Evolutionary conservation across 2,329 filamentous ascomycete genomes (phyloP).

Genomic region (Cytospora leucostoma): DNA sequence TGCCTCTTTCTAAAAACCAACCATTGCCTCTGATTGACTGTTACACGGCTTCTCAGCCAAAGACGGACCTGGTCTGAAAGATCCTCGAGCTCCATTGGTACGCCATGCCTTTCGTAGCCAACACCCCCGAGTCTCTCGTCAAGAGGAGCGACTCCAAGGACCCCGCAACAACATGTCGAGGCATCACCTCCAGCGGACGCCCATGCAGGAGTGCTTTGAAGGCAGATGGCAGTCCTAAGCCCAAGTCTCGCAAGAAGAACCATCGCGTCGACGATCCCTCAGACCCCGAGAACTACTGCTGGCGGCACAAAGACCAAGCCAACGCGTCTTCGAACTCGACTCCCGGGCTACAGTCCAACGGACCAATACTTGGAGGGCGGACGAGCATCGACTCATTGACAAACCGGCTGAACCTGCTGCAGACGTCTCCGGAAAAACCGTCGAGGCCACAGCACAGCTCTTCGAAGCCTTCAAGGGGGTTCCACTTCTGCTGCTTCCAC

Average conservation of each 20-base stretch:
- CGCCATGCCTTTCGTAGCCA: constrained; percentile 64
- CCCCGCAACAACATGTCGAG: constrained; percentile 80
- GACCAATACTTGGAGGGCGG: constrained; percentile 62
- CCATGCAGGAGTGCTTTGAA: constrained; percentile 74
- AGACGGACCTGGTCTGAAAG: constrained; percentile 20
- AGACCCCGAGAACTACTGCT: constrained; percentile 76
- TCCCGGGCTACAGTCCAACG: constrained; percentile 46
- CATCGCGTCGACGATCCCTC: constrained; percentile 51
- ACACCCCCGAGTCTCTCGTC: constrained; percentile 80
- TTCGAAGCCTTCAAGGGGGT: constrained; percentile 36
- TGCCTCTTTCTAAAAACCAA: not conserved
- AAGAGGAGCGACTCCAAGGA: constrained; percentile 83
- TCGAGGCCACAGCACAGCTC: constrained; percentile 24
- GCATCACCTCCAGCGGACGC: constrained; percentile 78
- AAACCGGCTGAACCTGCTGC: constrained; percentile 74
- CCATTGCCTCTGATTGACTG: not conserved
- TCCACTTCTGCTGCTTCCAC: constrained; percentile 54
- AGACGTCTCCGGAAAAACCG: constrained; percentile 48
- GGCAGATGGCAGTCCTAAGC: constrained; percentile 44
- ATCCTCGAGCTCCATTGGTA: constrained; percentile 27
- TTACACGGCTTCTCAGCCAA: not conserved
- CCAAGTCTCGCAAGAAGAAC: constrained; percentile 34
- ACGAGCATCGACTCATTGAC: constrained; percentile 87
- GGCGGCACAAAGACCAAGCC: constrained; percentile 93
- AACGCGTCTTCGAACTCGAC: constrained; percentile 47